Evolutionary conservation across 73 alveolate species (phyloP).

Genomic region (Symbiodinium pilosum): DNA sequence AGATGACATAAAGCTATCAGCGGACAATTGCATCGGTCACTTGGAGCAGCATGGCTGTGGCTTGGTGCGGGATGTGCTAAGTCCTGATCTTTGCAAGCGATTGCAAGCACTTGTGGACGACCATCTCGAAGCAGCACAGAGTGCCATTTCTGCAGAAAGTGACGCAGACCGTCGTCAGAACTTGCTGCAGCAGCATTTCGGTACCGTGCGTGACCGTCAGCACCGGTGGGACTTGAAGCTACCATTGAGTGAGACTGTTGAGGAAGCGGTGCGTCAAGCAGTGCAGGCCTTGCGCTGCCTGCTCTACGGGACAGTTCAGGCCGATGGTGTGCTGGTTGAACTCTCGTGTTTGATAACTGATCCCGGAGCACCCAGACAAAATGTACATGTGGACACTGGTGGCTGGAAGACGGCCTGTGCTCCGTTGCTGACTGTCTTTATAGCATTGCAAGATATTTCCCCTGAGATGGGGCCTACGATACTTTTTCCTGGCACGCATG

Average conservation of each 20-base stretch:
- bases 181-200: conserved; percentile 14
- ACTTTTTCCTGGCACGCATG: conserved; percentile 71
- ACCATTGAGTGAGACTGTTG: background rate
- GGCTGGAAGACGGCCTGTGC: conserved; percentile 81
- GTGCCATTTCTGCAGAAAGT: background rate
- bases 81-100: conserved; percentile 2
- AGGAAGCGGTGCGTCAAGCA: background rate
- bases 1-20: background rate
- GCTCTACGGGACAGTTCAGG: background rate
- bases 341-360: conserved; percentile 78
- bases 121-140: background rate
- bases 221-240: conserved; percentile 91
- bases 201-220: conserved; percentile 66
- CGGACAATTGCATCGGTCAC: conserved; percentile 25
- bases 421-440: conserved; percentile 53
- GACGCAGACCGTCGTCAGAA: background rate
- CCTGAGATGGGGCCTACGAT: conserved; percentile 66
- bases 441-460: conserved; percentile 25
- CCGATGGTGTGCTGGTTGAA: conserved; percentile 25
- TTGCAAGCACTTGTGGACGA: conserved; percentile 35
- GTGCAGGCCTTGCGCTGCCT: background rate
- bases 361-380: conserved; percentile 54
- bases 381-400: conserved; percentile 82
- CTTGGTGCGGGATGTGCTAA: conserved; percentile 22
- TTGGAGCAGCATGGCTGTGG: conserved; percentile 78